phyloP scores from a whole-genome alignment of 2,329 filamentous ascomycete species.

The Lecanosticta acicola region DNA sequence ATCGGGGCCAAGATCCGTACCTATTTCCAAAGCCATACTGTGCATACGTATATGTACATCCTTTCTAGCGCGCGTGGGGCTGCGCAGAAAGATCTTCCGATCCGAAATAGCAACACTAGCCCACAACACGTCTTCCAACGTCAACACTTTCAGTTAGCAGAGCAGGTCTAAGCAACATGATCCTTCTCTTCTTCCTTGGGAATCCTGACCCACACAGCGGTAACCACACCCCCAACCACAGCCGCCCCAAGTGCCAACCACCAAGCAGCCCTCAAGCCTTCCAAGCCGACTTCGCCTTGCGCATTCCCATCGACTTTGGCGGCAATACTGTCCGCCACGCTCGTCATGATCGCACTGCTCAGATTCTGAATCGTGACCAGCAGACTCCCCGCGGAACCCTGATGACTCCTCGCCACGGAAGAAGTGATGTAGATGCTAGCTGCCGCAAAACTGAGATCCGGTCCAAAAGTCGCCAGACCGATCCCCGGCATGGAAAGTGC shows the following conservation, averaged over 20 bases:
- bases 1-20: no score
- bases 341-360: constrained; percentile 39
- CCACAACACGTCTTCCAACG: no score
- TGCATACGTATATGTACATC: no score
- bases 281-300: constrained; percentile 24
- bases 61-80: no score
- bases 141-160: neutral
- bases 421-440: constrained; percentile 47
- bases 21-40: no score
- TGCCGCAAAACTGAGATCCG: constrained; percentile 44
- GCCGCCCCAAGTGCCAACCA: constrained; percentile 26
- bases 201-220: constrained; percentile 24
- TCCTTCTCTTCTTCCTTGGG: constrained; percentile 31
- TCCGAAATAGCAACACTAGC: neutral
- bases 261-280: constrained; percentile 27
- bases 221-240: constrained; percentile 23
- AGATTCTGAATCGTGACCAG: constrained; percentile 46
- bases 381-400: constrained; percentile 43
- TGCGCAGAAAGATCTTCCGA: neutral
- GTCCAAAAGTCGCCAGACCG: constrained; percentile 43
- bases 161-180: constrained; percentile 22
- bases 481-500: constrained; percentile 43
- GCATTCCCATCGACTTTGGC: constrained; percentile 21
- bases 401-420: constrained; percentile 43
- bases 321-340: constrained; percentile 25